Conservation (phyloP, 2,329 filamentous ascomycete species). For the Penicillium sp. region DNA sequence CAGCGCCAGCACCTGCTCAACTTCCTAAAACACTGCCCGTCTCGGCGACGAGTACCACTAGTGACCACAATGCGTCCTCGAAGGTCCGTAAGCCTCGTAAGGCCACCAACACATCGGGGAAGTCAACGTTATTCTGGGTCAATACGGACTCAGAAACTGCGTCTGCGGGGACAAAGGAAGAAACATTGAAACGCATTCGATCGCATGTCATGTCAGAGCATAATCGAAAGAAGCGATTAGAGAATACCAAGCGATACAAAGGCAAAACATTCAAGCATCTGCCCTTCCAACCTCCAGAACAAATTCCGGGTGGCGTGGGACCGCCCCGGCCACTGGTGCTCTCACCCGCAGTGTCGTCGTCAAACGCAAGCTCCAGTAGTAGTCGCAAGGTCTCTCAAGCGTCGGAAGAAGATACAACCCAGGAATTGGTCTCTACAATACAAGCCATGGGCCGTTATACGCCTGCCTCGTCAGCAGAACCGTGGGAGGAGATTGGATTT, state of each 20-base stretch:
- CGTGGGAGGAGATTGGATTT: slow-evolving; percentile 14
- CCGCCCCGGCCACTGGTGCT: not conserved
- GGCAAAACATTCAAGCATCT: slow-evolving; percentile 40
- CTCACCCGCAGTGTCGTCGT: slow-evolving; percentile 2
- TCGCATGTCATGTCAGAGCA: slow-evolving; percentile 46
- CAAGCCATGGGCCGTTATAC: slow-evolving; percentile 9
- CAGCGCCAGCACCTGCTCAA: slow-evolving; percentile 7
- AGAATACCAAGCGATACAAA: slow-evolving; percentile 41
- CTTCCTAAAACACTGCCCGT: not conserved
- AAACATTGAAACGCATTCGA: slow-evolving; percentile 43
- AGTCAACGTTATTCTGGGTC: slow-evolving; percentile 43
- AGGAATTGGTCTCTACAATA: slow-evolving; percentile 14
- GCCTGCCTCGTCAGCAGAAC: slow-evolving; percentile 3
- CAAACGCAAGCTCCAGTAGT: slow-evolving; percentile 1
- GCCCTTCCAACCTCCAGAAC: slow-evolving; percentile 35
- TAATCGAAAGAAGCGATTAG: slow-evolving; percentile 42
- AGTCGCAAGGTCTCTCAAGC: slow-evolving; percentile 13
- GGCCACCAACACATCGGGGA: slow-evolving; percentile 28
- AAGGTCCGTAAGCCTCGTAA: slow-evolving; percentile 39
- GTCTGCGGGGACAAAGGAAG: slow-evolving; percentile 37
- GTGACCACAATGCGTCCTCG: slow-evolving; percentile 21
- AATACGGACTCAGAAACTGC: slow-evolving; percentile 39
- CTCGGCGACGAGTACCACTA: not conserved
- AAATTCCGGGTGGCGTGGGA: slow-evolving; percentile 13
- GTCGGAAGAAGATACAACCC: slow-evolving; percentile 5